These are phyloP conservation scores for Phenoliferia sp. DNA, from an alignment of 1,284 basidiomycete species.

Conservation along the genomic window DNA sequence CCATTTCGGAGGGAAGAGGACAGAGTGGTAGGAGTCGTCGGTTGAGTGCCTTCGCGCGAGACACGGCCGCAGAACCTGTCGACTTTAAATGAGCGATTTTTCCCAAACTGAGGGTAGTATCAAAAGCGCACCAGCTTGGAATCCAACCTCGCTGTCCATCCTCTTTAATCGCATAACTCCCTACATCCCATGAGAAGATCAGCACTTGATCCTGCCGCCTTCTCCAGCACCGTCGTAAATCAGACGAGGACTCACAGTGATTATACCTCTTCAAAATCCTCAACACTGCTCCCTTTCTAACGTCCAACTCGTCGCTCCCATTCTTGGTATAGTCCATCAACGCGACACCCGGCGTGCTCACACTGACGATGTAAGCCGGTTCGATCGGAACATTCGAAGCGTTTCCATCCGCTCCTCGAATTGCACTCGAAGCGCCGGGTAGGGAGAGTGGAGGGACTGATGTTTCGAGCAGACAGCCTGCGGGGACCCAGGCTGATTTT, in stretches of 20 bases:
- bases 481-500: constrained; percentile 48
- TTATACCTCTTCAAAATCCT: constrained; percentile 97
- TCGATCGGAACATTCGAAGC: constrained; percentile 59
- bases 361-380: constrained; percentile 81
- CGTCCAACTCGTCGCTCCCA: constrained; percentile 78
- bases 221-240: constrained; percentile 12
- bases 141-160: constrained; percentile 50
- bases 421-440: constrained; percentile 58
- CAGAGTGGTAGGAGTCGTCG: constrained; percentile 3
- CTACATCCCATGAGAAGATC: constrained; percentile 10
- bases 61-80: constrained; percentile 28
- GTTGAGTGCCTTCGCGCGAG: constrained; percentile 9
- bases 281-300: constrained; percentile 77
- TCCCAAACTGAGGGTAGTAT: neutral
- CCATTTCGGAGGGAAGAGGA: neutral
- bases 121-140: constrained; percentile 18
- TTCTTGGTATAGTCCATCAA: constrained; percentile 92
- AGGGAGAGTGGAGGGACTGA: constrained; percentile 45
- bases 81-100: neutral
- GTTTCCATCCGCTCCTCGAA: constrained; percentile 45
- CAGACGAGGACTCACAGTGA: constrained; percentile 82
- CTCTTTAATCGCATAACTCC: constrained; percentile 71
- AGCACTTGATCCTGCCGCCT: constrained; percentile 12
- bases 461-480: constrained; percentile 86
- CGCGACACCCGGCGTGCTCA: constrained; percentile 87